These are phyloP conservation scores for maize (Zea mays) DNA, from an alignment of 176 grass and related monocot species.

Conservation along the genomic window Zm-B73-REFERENCE-NAM-5.0 NC_050100.1:166383501-166384000, in stretches of 20 bases:
- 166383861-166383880: constrained; percentile 32
- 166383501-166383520: neutral
- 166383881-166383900: neutral
- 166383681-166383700: constrained; percentile 14
- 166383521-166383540: constrained; percentile 24
- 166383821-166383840: constrained; percentile 66
- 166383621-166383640: constrained; percentile 6
- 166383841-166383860: constrained; percentile 96
- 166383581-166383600: neutral
- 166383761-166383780: constrained; percentile 58
- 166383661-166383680: neutral
- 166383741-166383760: constrained; percentile 85
- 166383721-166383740: constrained; percentile 79
- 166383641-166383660: constrained; percentile 22
- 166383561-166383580: constrained; percentile 18
- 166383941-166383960: constrained; percentile 62
- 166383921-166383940: neutral
- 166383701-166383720: constrained; percentile 14
- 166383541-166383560: neutral
- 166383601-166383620: constrained; percentile 7
- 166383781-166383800: constrained; percentile 79
- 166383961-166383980: constrained; percentile 52
- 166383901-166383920: too few relatives aligned
- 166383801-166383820: constrained; percentile 42
- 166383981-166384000: constrained; percentile 58